phyloP scores from a whole-genome alignment of 768 basidiomycete species.

The Vararia minispora region DNA sequence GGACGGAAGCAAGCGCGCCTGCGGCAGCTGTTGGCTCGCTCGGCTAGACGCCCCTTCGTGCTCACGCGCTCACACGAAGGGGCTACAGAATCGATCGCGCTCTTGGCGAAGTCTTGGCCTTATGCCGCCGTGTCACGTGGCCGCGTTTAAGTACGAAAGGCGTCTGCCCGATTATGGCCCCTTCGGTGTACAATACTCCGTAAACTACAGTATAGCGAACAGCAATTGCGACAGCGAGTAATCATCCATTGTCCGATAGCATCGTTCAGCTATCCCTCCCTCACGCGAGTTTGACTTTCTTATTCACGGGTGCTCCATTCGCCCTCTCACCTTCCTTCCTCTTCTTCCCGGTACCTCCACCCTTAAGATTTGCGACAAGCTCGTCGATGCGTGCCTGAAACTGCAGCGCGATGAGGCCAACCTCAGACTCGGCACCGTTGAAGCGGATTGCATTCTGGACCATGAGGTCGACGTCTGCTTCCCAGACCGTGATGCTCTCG shows the following conservation, averaged over 20 bases:
- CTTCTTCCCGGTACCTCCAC: constrained; percentile 44
- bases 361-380: constrained; percentile 36
- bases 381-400: constrained; percentile 44
- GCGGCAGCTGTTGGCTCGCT: too few species aligned
- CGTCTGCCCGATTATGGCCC: not conserved
- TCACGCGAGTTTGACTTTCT: constrained; percentile 59
- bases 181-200: not conserved
- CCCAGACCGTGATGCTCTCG: constrained; percentile 63
- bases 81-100: constrained; percentile 64
- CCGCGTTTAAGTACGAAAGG: not conserved
- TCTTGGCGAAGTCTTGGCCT: constrained; percentile 39
- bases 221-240: too few species aligned
- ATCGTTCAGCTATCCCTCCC: too few species aligned
- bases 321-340: constrained; percentile 63
- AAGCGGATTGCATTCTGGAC: constrained; percentile 79
- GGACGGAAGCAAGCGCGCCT: too few species aligned
- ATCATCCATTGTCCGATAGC: not conserved
- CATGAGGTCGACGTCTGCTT: constrained; percentile 84
- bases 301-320: constrained; percentile 41
- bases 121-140: not conserved
- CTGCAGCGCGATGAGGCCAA: constrained; percentile 48
- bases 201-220: not conserved
- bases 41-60: too few species aligned
- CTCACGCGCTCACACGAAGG: too few species aligned
- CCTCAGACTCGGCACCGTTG: constrained; percentile 74